Evolutionary conservation across 306 rosid genomes (phyloP), one percentile per base, ranked within the genome.

Genomic region (Albizia julibrissin): DNA sequence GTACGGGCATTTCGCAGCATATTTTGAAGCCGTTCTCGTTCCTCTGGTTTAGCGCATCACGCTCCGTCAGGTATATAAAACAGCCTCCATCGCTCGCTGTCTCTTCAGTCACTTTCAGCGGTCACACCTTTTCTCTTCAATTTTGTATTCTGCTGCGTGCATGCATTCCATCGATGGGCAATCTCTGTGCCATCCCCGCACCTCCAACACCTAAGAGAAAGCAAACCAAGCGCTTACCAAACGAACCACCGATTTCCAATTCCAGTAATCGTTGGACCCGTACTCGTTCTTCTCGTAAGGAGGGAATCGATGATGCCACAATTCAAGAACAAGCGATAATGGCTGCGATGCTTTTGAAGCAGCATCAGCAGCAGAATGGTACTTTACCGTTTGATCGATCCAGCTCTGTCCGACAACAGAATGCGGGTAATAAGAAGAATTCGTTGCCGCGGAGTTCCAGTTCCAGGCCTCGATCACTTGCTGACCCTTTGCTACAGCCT

Each of bases 401-500:
- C 27, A 59, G 84, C 75, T 96, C 99, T 4, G 86, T 93, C 2
- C 88, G 98, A 2, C 91, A 88, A 82, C 88, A 97, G 12, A 95
- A 92, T 70, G 92, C 90, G 0, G 56, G 18, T 15, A 84, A 92
- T 3, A 96, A 90, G 84, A 93, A 84, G 87, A 88, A 81, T 80
- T 39, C 79, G 14, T 82, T 96, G 85, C 94, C 99, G 0, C 81
- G 99, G 49, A 93, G 98, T 86, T 93, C 98, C 0, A 96, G 99
- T 70, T 87, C 98, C 3, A 93, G 99, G 9, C 86, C 99, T 6
- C 88, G 99, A 71, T 92, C 99, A 0, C 92, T 93, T 52, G 83
- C 98, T 42, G 99, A 96, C 67, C 95, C 99, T 77, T 86, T 96
- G 66, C 92, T 96, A 4, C 98, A 90, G 74, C 98, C 99, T 33